Percentiles rank a stretch among this genome's conserved stretches.
Conservation (phyloP, 768 basidiomycete species). For the Collybia nuda region DNA sequence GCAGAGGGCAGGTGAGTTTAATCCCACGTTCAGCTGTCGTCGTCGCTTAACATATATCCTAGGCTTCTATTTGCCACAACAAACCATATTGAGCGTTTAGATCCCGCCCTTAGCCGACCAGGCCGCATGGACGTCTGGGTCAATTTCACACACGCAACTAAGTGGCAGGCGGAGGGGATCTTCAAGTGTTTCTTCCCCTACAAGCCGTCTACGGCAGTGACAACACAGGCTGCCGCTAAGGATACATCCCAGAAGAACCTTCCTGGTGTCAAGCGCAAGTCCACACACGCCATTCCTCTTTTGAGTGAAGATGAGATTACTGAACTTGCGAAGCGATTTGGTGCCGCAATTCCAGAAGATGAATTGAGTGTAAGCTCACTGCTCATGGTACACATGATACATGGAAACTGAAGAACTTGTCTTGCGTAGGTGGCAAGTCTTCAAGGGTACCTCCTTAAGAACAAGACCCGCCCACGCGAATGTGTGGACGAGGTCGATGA, state of each 20-base stretch:
- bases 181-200: slow-evolving; percentile 94
- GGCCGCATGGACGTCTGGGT: slow-evolving; percentile 94
- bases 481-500: slow-evolving; percentile 78
- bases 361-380: slow-evolving; percentile 70
- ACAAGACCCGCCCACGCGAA: slow-evolving; percentile 86
- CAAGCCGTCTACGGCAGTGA: slow-evolving; percentile 33
- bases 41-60: slow-evolving; percentile 13
- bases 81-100: slow-evolving; percentile 91
- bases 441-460: slow-evolving; percentile 86
- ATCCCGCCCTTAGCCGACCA: slow-evolving; percentile 84
- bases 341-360: slow-evolving; percentile 80
- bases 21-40: not conserved
- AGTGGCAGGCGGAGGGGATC: slow-evolving; percentile 91
- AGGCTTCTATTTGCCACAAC: slow-evolving; percentile 89
- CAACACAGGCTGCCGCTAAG: slow-evolving; percentile 18
- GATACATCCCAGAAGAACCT: slow-evolving; percentile 67
- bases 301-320: slow-evolving; percentile 76
- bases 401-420: slow-evolving; percentile 2
- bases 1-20: slow-evolving; percentile 77
- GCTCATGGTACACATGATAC: not conserved
- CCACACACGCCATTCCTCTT: slow-evolving; percentile 60
- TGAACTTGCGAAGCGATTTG: slow-evolving; percentile 79
- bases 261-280: slow-evolving; percentile 66
- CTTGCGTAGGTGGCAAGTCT: slow-evolving; percentile 67
- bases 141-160: slow-evolving; percentile 87